Conservation (phyloP, 257 asterid species). For the Prunella vulgaris region DNA sequence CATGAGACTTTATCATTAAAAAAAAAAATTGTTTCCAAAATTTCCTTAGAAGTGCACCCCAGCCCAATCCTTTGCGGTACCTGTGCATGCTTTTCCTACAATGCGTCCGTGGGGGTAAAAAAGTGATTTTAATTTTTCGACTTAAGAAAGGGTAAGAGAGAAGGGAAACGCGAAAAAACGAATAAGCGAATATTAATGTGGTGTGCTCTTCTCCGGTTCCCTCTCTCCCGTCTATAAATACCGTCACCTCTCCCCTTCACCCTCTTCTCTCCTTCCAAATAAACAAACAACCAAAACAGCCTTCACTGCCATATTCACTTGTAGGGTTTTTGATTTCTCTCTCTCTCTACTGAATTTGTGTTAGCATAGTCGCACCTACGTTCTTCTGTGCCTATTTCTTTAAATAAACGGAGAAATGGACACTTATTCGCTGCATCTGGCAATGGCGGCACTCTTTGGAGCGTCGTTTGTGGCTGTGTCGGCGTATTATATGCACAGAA, state of each 20-base stretch:
- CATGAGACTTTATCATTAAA: too few relatives aligned
- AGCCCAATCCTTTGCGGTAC: not conserved
- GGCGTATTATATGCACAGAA: conserved; percentile 87
- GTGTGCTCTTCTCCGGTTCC: conserved; percentile 16
- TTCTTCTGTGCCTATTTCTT: not conserved
- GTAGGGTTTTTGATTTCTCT: conserved; percentile 41
- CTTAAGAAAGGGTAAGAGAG: not conserved
- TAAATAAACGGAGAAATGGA: conserved; percentile 46
- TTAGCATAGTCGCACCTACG: not conserved
- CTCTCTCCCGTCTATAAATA: conserved; percentile 37
- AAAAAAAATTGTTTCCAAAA: too few relatives aligned
- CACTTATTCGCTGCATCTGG: conserved; percentile 65
- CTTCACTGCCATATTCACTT: conserved; percentile 21
- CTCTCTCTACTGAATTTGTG: not conserved
- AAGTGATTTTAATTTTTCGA: not conserved
- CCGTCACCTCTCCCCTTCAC: conserved; percentile 23
- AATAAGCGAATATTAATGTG: conserved; percentile 38
- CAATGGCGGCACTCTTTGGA: conserved; percentile 92
- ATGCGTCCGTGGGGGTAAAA: not conserved
- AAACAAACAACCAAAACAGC: conserved; percentile 9
- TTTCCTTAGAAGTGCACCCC: too few relatives aligned
- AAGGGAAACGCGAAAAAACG: not conserved
- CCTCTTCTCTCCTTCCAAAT: conserved; percentile 19
- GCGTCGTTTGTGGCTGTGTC: conserved; percentile 90
- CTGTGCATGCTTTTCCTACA: not conserved